Evolutionary conservation across 1,284 basidiomycete species (phyloP), one percentile per base, ranked within the genome.

Genomic region (Trichosporon sp.): DNA sequence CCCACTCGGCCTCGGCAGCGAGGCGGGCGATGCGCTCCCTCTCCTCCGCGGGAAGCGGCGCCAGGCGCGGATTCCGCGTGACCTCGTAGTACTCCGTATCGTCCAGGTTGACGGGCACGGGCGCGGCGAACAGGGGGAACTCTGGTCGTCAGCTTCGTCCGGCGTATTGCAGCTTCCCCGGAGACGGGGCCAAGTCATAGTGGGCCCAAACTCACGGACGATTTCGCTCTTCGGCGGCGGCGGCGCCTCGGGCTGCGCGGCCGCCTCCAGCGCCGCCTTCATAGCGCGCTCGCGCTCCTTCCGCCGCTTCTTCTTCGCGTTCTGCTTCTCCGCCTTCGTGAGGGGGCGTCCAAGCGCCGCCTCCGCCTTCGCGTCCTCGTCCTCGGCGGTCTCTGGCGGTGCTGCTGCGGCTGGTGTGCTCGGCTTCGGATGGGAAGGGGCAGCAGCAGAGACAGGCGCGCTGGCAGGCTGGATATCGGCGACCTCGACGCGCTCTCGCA

Each of bases 271-370:
- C 15, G 66, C 72, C 2, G 65, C 53, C 63, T 69, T 75, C 32
- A 69, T 65, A 5, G 58, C 47, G n/a, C 77, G 70, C 60, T 80
- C 80, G 58, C 80, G 67, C 72, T 81, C 78, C 64, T 79, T 80
- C 51, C 78, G 65, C 31, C 80, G 70, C 62, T 78, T 78, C 77
- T 81, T 81, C 74, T 80, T 80, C 7, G 80, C 80, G 69, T 78
- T 81, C 68, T 78, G 79, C 68, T 80, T 79, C 70, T 81, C 80
- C 15, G 77, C 78, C 64, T 81, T 81, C 21, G 78, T 81, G 75
- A 81, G 72, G 8, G 76, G 69, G 25, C 72, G 66, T 9, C 69
- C 68, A 11, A 68, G 70, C 2, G 72, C 73, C 3, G 53, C 67
- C 13, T 70, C 74, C 34, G 44, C 65, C 5, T 58, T 64, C 2